These are phyloP conservation scores for Pseudocercospora crystallina DNA, from an alignment of 2,329 filamentous ascomycete species.

Conservation along the genomic window DNA sequence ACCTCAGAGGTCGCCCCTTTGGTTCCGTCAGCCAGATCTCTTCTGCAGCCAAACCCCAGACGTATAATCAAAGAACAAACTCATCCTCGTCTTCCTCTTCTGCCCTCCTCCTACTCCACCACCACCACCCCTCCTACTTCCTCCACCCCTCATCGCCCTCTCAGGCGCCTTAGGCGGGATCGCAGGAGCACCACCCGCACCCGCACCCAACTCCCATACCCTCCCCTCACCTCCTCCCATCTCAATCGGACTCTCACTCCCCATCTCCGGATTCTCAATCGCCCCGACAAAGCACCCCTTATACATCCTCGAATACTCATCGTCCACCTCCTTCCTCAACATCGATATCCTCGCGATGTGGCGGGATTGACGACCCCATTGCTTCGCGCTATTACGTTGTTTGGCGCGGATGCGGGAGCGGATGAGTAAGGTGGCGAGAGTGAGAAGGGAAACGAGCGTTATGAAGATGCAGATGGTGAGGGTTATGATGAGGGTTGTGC, in stretches of 20 bases:
- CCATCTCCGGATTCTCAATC: conserved; percentile 31
- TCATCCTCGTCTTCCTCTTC: conserved; percentile 16
- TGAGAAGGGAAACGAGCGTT: conserved; percentile 25
- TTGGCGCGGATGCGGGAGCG: conserved; percentile 20
- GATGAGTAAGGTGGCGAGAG: conserved; percentile 15
- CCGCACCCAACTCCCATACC: conserved; percentile 23
- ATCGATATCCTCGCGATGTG: conserved; percentile 20
- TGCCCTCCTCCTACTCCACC: conserved; percentile 8
- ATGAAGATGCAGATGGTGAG: conserved; percentile 25
- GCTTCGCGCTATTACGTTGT: conserved; percentile 17
- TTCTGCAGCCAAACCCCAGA: conserved; percentile 29
- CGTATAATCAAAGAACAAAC: conserved; percentile 30
- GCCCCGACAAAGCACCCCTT: conserved; percentile 21
- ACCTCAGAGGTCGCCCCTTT: no score
- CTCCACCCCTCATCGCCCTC: conserved; percentile 1
- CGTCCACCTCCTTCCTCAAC: conserved; percentile 29
- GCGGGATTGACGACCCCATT: conserved; percentile 26
- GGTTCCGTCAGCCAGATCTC: conserved; percentile 5
- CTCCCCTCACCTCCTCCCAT: conserved; percentile 20
- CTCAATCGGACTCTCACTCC: conserved; percentile 28
- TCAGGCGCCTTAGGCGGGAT: conserved; percentile 16
- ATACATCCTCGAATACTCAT: conserved; percentile 25
- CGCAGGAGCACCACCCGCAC: neutral
- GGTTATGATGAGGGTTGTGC: conserved; percentile 26
- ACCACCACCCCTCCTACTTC: neutral